Evolutionary conservation across 352 stramenopile species (phyloP).

Genomic region (Pythium utonaiense): DNA sequence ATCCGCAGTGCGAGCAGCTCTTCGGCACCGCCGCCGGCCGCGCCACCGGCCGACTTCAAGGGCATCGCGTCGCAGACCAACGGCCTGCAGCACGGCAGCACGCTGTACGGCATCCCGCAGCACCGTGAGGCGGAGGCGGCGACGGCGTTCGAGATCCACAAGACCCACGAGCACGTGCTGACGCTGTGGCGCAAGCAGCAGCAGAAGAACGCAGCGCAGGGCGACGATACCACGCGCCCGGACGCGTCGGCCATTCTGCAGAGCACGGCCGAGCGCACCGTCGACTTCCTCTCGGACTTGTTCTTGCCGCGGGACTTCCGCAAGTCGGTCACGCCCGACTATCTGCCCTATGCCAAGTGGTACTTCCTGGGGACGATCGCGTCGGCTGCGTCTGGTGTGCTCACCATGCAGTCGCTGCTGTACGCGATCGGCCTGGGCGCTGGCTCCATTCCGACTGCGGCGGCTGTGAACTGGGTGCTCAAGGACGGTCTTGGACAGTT

Average conservation of each 20-base stretch:
- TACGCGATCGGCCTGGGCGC: conserved; percentile 92
- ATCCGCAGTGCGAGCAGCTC: conserved; percentile 1
- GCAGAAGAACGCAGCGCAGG: background rate
- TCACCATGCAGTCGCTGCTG: conserved; percentile 94
- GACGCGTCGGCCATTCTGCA: conserved; percentile 22
- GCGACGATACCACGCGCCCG: background rate
- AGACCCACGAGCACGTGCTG: conserved; percentile 34
- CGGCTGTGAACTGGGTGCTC: conserved; percentile 94
- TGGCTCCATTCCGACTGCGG: conserved; percentile 82
- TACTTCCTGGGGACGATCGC: conserved; percentile 79
- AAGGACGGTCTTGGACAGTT: conserved; percentile 97
- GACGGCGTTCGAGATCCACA: conserved; percentile 25
- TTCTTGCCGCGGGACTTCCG: conserved; percentile 90
- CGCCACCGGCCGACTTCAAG: conserved; percentile 14
- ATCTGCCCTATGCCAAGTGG: conserved; percentile 86
- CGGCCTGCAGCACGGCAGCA: conserved; percentile 32
- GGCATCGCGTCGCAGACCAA: conserved; percentile 35
- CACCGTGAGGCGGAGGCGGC: background rate
- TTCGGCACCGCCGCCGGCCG: background rate
- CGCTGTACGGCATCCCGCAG: conserved; percentile 27
- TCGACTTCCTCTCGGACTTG: conserved; percentile 65
- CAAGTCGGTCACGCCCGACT: conserved; percentile 78
- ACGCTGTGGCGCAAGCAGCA: conserved; percentile 30
- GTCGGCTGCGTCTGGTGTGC: conserved; percentile 81
- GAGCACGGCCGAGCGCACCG: conserved; percentile 31